Conservation (phyloP, 768 basidiomycete genomes). For the Phlegmacium glaucopus region DNA sequence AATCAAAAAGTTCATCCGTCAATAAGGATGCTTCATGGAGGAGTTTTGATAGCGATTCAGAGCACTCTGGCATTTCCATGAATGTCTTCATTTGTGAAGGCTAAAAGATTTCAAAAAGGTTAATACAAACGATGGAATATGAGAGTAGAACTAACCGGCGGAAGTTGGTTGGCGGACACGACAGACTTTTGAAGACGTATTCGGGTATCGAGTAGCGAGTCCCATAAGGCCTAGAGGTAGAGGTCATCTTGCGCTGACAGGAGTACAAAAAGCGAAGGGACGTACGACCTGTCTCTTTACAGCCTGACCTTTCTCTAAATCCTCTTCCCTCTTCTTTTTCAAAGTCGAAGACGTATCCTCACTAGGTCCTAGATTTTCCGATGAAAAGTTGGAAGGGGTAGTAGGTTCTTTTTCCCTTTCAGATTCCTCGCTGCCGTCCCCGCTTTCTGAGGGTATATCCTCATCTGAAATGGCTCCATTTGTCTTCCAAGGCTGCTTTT, state of each 20-base stretch:
- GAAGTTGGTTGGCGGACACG: conserved; percentile 60
- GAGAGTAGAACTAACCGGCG: conserved; percentile 43
- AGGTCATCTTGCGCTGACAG: background rate
- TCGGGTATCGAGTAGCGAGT: conserved; percentile 82
- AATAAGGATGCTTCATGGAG: conserved; percentile 58
- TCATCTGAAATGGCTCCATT: conserved; percentile 7
- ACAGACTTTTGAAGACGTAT: conserved; percentile 88
- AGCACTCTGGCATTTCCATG: conserved; percentile 36
- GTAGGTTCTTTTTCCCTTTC: conserved; percentile 9
- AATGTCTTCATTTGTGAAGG: conserved; percentile 33
- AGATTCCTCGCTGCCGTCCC: conserved; percentile 14
- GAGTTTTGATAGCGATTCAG: conserved; percentile 45
- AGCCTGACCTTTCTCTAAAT: conserved; percentile 79
- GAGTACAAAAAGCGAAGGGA: conserved; percentile 6
- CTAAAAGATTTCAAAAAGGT: conserved; percentile 20
- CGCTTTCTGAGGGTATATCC: conserved; percentile 14
- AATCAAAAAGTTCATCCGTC: conserved; percentile 61
- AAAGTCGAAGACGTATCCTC: conserved; percentile 52
- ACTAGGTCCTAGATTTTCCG: conserved; percentile 10
- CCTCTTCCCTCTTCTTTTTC: conserved; percentile 60
- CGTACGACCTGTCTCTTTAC: conserved; percentile 81
- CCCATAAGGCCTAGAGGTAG: conserved; percentile 68
- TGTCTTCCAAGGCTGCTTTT: conserved; percentile 2
- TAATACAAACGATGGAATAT: background rate
- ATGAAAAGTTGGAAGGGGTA: conserved; percentile 6